Evolutionary conservation across 306 rosid genomes (phyloP), one percentile per base, ranked within the genome.

Genomic region (Cyclanthera cordifolia): DNA sequence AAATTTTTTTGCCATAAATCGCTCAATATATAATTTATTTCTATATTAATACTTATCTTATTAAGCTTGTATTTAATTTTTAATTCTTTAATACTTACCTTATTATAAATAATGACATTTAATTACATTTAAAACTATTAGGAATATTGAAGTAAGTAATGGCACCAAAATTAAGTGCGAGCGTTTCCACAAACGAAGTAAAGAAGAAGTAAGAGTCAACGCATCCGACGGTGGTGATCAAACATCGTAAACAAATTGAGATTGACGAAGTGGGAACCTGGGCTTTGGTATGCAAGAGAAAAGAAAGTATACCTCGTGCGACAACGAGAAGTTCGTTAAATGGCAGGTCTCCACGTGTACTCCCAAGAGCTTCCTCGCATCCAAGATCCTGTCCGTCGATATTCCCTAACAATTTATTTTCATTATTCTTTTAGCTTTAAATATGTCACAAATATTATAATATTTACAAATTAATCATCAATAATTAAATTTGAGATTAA

Each of bases 281-380:
- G n/a, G n/a, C n/a, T n/a, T n/a, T n/a, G n/a, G n/a, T n/a, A n/a
- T n/a, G n/a, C n/a, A n/a, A n/a, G n/a, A n/a, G 27, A 15, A n/a
- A 16, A 19, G 19, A 24, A 37, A 6, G 24, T 43, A 13, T 79
- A 88, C 98, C 98, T 93, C 96, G 46, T 93, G 96, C 21, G 94
- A 80, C 0, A 93, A 43, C 59, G 98, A 84, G 81, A 80, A 87
- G 72, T 87, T 86, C 21, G 98, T 93, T 72, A 89, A 74, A 69
- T 89, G 93, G 59, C 98, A 93, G 20, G 95, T 93, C 59, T 87
- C 91, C 23, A 87, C 85, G 78, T 93, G 93, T 0, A 86, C 96
- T 0, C 79, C 87, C 50, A 93, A 71, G 34, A 93, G 89, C 85
- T 83, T 93, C 55, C 95, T 86, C 81, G 85, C 86, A 67, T 93